phyloP scores from a whole-genome alignment of 495 filamentous ascomycete genomes.

The Acidiella bohemica region DNA sequence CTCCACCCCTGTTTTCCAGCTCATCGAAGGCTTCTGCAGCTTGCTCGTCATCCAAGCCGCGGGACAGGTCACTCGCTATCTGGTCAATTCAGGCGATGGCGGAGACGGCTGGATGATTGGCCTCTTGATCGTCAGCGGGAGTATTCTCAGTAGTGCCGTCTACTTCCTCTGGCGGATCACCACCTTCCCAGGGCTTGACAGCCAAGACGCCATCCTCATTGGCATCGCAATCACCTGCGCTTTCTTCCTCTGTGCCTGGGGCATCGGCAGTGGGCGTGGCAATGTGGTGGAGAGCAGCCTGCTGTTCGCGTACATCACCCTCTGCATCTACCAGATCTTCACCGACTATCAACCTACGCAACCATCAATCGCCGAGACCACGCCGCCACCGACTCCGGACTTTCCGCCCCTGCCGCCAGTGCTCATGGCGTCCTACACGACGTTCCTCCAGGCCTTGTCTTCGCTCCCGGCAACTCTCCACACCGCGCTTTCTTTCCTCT shows the following conservation, averaged over 20 bases:
- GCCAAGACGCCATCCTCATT: slow-evolving; percentile 86
- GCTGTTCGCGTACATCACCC: slow-evolving; percentile 88
- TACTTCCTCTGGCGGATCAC: slow-evolving; percentile 96
- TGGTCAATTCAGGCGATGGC: slow-evolving; percentile 68
- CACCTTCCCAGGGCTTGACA: slow-evolving; percentile 81
- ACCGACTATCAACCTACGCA: slow-evolving; percentile 67
- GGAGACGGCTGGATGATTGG: slow-evolving; percentile 97
- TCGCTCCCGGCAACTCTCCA: slow-evolving; percentile 70
- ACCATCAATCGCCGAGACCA: not conserved
- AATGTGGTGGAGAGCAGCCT: slow-evolving; percentile 94
- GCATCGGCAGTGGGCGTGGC: slow-evolving; percentile 84
- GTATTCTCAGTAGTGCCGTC: slow-evolving; percentile 79
- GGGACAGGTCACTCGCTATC: slow-evolving; percentile 88
- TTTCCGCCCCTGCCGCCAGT: slow-evolving; percentile 91
- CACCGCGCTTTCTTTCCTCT: slow-evolving; percentile 72
- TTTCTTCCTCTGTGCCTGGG: slow-evolving; percentile 83
- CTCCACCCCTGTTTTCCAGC: slow-evolving; percentile 89
- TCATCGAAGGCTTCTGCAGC: slow-evolving; percentile 92
- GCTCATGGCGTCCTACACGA: slow-evolving; percentile 97
- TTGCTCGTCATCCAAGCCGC: slow-evolving; percentile 88
- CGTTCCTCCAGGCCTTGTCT: slow-evolving; percentile 69
- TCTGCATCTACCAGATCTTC: slow-evolving; percentile 98
- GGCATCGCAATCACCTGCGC: slow-evolving; percentile 83
- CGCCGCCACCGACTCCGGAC: slow-evolving; percentile 47
- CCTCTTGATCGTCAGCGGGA: slow-evolving; percentile 73